Base-by-base conservation (phyloP, 176 grass and related monocot genomes). In the Oryza nivara region DNA sequence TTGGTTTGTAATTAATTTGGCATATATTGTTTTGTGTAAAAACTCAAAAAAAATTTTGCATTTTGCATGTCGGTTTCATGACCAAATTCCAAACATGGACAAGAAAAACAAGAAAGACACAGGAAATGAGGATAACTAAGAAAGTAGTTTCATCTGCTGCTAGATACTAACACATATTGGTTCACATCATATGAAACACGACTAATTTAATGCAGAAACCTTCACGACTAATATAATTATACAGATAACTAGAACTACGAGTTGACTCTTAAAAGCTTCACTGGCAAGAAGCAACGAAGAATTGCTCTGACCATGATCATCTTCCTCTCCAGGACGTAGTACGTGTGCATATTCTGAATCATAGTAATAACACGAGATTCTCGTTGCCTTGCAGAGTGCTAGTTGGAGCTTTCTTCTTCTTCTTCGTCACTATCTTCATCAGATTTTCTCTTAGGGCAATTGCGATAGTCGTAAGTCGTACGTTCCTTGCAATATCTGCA, bases 391-490 rank as follows among this genome's bases (percentile, higher is more conserved):
- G 47, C 26, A 4, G 30, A 36, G 26, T 68, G 28, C 47, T 61
- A 72, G 73, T 6, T 25, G 56, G 68, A 67, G 44, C 9, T 54
- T 4, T 82, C 45, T 20, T 4, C 22, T 13, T 54, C 73, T 7
- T 54, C 73, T 6, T 43, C 41, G 6, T 43, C 7, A 43, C 41
- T 67, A 17, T 15, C 14, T 52, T 52, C 49, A 12, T 52, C 49
- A 52, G 49, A 45, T 3, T 9, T 10, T 54, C 32, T 81, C 61
- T 58, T 1, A 4, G 70, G 77, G 47, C 77, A 86, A 72, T 81
- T 86, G 22, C 85, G 77, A 34, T 46, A 68, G 77, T 68, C 77
- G 15, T 81, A 77, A 0, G 64, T 1, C 15, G 3, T 77, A 45
- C n/a, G 11, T 14, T 17, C 6, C 0, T 68, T 43, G 22, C 77